phyloP scores from a whole-genome alignment of 2,329 filamentous ascomycete genomes.

The Rhinocladiella mackenziei region DNA sequence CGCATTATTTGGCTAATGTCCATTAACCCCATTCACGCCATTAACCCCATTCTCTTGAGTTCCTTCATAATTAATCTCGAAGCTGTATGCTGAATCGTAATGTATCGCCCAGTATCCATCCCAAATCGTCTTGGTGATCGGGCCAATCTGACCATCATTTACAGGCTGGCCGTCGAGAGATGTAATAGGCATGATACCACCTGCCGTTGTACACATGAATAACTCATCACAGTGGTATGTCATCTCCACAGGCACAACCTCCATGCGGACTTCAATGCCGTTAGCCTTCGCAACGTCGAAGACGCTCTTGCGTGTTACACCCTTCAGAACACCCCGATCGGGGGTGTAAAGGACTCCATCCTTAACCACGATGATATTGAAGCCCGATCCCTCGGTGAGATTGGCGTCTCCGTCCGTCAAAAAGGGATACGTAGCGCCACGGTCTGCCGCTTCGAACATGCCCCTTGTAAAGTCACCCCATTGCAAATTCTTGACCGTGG shows the following conservation, averaged over 20 bases:
- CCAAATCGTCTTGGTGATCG: slow-evolving; percentile 49
- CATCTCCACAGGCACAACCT: slow-evolving; percentile 42
- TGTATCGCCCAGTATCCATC: slow-evolving; percentile 52
- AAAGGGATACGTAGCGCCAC: slow-evolving; percentile 48
- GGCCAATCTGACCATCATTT: slow-evolving; percentile 43
- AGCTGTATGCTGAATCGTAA: slow-evolving; percentile 39
- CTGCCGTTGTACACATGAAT: slow-evolving; percentile 53
- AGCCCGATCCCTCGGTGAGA: slow-evolving; percentile 50
- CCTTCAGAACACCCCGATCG: slow-evolving; percentile 47
- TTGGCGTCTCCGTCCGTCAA: slow-evolving; percentile 50
- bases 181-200: slow-evolving; percentile 54
- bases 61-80: slow-evolving; percentile 26
- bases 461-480: slow-evolving; percentile 49
- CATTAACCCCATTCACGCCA: slow-evolving; percentile 1
- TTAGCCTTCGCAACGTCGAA: slow-evolving; percentile 40
- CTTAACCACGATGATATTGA: slow-evolving; percentile 49
- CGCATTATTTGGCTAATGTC: no score
- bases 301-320: slow-evolving; percentile 49
- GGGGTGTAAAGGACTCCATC: slow-evolving; percentile 45
- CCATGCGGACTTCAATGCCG: slow-evolving; percentile 37
- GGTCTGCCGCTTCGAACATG: slow-evolving; percentile 47
- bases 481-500: slow-evolving; percentile 51
- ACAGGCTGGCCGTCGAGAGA: slow-evolving; percentile 44
- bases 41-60: background rate
- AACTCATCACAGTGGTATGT: slow-evolving; percentile 48